Base-by-base conservation (phyloP, 2,329 filamentous ascomycete species). In the Cladosporium austrohemisphaericum region DNA sequence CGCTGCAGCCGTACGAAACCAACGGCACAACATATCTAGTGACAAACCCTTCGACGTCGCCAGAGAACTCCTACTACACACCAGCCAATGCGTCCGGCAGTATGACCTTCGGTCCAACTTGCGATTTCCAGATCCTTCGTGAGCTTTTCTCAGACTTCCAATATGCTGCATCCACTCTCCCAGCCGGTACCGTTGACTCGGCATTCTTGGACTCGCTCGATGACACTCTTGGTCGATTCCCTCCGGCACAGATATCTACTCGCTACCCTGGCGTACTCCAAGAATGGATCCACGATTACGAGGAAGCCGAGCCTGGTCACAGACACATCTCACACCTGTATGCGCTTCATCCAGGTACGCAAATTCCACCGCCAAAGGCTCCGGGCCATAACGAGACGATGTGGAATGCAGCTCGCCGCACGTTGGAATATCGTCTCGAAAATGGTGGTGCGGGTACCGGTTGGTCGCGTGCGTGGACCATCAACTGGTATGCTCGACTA, bases 381-480 rank as follows among this genome's bases (percentile, higher is more conserved):
- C 71, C 72, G 19, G 76, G 77, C 60, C 63, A 59, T 1, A 74
- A 76, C 55, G 66, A 65, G 1, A 67, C 64, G 0, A 69, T 78
- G 19, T 70, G 72, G 29, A 50, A 63, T 2, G 76, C 76, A 1
- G 67, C 81, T 1, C 60, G 59, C 4, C 70, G 69, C 0, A 74
- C 73, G 0, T 67, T 82, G 0, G 58, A 67, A 7, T 66, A 70
- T 1, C 72, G 76, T 0, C 56, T 63, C 2, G 76, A 77, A 2
- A 72, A 71, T 19, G 68, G 57, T 1, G 77, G 81, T 43, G 70
- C 74, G 1, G 76, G 81, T 53, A 69, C 77, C 0, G 78, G 78
- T 0, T 81, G 78, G 79, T 76, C 70, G 14, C 81, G 81, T 52
- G 73, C 80, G 1, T 81, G 78, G 78, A 72, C 79, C 0, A 62